Base-by-base conservation (phyloP, 352 stramenopile genomes). In the Thalassiosira mediterranea region DNA sequence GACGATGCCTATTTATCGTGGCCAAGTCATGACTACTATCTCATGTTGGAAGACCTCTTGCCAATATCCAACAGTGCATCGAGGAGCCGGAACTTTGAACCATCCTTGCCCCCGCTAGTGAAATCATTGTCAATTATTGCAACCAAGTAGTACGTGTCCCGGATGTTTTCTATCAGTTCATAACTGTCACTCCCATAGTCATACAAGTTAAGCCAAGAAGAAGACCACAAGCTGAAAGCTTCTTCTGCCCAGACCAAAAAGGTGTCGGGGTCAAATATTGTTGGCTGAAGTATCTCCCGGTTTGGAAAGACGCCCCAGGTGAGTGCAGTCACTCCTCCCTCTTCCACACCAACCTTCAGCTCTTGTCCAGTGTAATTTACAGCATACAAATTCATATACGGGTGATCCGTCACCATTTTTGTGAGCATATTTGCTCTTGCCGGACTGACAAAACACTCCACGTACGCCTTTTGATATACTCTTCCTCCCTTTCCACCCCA, bases 121-220 rank as follows among this genome's bases (percentile, higher is more conserved):
- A 97, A 99, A 76, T 99, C 95, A 84, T 99, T 99, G 89, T 99
- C 96, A 75, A 99, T 97, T 59, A 99, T 97, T 62, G 95, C 97
- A 42, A 99, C 96, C 42, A 99, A 87, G 76, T 97, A 99, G 82
- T 98, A 99, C 51, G 95, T 94, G 89, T 98, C 95, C 77, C 97
- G 92, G 48, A 99, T 97, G 48, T 95, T 91, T 69, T 97, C 93
- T 66, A 99, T 88, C 42, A 99, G 84, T 46, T 95, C 93, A 56
- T 94, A 90, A 17, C 94, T 95, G 25, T 88, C 66, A 46, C 72
- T 93, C 46, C 93, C 95, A 58, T 95, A 91, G 44, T 98, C 92
- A 83, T 99, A 99, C 34, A 98, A 84, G 53, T 94, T 97, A 0
- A 96, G 93, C 97, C 97, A 99, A 72, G 97, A 91, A 38, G 93